A percentile compares a stretch with the other conserved stretches of the same genome.
Conservation (phyloP, 257 asterid genomes). For the Datura wrightii region DNA sequence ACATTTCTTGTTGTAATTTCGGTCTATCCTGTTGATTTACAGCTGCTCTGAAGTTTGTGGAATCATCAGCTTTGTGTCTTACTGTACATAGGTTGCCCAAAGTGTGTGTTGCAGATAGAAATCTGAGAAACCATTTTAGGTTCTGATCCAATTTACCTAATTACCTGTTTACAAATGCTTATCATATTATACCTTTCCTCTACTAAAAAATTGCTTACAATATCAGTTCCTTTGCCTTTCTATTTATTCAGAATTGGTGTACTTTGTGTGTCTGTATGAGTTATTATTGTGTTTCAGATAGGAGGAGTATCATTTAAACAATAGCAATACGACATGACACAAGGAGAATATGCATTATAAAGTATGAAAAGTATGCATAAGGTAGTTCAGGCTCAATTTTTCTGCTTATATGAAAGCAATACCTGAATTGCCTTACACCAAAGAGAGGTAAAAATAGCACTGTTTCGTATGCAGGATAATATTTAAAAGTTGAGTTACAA, state of each 20-base stretch:
- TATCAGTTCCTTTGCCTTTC: slow-evolving; percentile 17
- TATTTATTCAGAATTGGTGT: neutral
- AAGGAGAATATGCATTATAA: neutral
- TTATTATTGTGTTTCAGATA: neutral
- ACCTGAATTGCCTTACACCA: neutral
- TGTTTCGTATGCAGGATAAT: neutral
- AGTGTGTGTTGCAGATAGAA: slow-evolving; percentile 21
- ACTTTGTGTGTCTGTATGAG: neutral
- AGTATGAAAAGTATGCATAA: slow-evolving; percentile 21
- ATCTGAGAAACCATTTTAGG: slow-evolving; percentile 17
- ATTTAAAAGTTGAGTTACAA: neutral
- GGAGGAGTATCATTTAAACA: neutral
- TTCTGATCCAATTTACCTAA: neutral
- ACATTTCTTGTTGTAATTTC: neutral
- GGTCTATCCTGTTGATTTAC: neutral
- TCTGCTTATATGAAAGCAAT: slow-evolving; percentile 16
- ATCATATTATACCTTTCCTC: neutral
- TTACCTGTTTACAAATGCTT: neutral
- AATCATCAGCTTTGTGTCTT: slow-evolving; percentile 20
- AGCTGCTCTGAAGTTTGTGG: slow-evolving; percentile 25
- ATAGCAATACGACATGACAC: neutral
- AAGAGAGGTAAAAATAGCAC: neutral
- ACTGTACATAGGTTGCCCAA: neutral
- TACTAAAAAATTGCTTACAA: neutral
- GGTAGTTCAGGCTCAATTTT: slow-evolving; percentile 3